phyloP scores from a whole-genome alignment of 371 early-diverging fungal genomes.

The Rhizomucor miehei region DNA sequence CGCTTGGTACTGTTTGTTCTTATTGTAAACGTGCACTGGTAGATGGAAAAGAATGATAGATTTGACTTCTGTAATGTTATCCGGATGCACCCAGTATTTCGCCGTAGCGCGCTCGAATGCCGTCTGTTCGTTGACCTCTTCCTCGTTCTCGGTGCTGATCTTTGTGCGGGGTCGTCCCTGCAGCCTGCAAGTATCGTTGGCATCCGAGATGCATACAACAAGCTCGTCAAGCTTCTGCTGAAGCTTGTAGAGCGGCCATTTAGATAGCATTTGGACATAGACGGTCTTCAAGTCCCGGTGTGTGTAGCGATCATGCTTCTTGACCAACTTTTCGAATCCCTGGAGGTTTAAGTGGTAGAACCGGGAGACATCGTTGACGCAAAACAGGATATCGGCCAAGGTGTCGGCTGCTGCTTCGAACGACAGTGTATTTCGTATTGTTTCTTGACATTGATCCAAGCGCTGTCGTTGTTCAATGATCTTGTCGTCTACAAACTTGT shows the following conservation, averaged over 20 bases:
- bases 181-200: constrained; percentile 29
- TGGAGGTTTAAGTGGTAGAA: constrained; percentile 92
- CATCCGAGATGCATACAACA: constrained; percentile 74
- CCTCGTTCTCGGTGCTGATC: background rate
- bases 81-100: constrained; percentile 91
- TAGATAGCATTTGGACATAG: constrained; percentile 74
- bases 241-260: constrained; percentile 61
- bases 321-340: constrained; percentile 94
- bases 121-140: constrained; percentile 23
- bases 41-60: constrained; percentile 86
- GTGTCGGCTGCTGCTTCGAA: constrained; percentile 62
- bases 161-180: constrained; percentile 27
- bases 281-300: constrained; percentile 64
- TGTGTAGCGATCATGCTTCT: constrained; percentile 96
- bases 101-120: constrained; percentile 45
- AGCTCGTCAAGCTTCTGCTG: constrained; percentile 80
- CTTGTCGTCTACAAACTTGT: constrained; percentile 73
- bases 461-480: constrained; percentile 69
- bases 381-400: constrained; percentile 72
- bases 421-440: constrained; percentile 11
- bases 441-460: constrained; percentile 66
- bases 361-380: constrained; percentile 86
- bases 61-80: constrained; percentile 94
- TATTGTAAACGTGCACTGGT: constrained; percentile 88
- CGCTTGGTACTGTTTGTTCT: constrained; percentile 32